Base-by-base conservation (phyloP, 306 rosid genomes). In the Cucurbita argyrosperma region DNA sequence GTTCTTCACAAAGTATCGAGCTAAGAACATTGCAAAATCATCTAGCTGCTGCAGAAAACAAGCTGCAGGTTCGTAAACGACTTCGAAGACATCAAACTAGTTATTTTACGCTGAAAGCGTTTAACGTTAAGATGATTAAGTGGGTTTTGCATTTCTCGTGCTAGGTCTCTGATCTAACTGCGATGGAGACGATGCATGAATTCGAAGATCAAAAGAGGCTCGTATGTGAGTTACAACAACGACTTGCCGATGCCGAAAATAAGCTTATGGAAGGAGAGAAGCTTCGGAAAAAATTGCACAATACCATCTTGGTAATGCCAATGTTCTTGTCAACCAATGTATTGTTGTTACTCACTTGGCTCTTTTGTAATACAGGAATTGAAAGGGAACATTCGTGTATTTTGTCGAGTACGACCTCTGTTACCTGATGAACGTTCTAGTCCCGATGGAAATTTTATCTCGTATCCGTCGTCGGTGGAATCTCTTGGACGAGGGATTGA, bases 381-480 rank as follows among this genome's bases (percentile, higher is more conserved):
- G 15, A 94, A 94, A 87, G 99, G 99, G 80, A 94, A 94, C 80
- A 94, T 94, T 76, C 97, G 99, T 0, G 97, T 94, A 67, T 94
- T 94, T 87, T 94, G 99, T 84, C 82, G 99, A 91, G 99, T 94
- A 67, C 83, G 99, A 5, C 97, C 99, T 47, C 74, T 89, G 76
- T 83, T 94, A 79, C 86, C 96, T 4, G 97, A 94, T 62, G 96
- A 94, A n/a, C 84, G 64, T 80, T 78, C 79, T 70, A 77, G 60
- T 65, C 12, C 85, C 8, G 97, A 94, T 55, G 86, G 86, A 39
- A 94, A 88, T 79, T 38, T 85, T 67, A 49, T 94, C 76, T 84
- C 96, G 70, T 94, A 84, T 80, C 99, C 99, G 37, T 82, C 96
- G 37, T 87, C 99, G 4, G 86, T 89, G 87, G 99, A 94, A 76